These are phyloP conservation scores for Olyra latifolia DNA, from an alignment of 176 grass and related monocot species.

Conservation along the genomic window DNA sequence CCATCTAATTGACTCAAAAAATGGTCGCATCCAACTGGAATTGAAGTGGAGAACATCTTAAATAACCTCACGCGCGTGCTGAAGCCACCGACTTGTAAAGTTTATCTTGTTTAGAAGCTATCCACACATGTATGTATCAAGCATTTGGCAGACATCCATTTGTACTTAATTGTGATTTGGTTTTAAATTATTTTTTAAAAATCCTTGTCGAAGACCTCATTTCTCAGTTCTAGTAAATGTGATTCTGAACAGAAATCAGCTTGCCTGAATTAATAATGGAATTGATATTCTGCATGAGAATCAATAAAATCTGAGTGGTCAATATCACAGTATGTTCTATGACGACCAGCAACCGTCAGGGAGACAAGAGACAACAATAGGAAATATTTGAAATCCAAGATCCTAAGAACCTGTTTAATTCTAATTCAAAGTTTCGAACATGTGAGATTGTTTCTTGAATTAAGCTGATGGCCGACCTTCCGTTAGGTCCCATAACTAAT, in stretches of 20 bases:
- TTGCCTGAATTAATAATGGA: not conserved
- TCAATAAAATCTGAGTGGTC: not conserved
- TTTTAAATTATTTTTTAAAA: not conserved
- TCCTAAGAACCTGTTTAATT: too few species aligned
- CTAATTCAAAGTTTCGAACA: too few species aligned
- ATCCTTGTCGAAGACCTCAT: not conserved
- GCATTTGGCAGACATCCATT: not conserved
- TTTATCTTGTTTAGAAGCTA: conserved; percentile 14
- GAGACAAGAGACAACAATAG: too few species aligned
- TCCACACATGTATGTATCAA: conserved; percentile 22
- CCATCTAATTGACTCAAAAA: conserved; percentile 77
- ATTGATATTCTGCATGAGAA: not conserved
- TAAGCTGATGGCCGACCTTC: too few species aligned
- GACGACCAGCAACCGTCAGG: too few species aligned
- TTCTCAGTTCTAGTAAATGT: not conserved
- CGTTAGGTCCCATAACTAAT: too few species aligned
- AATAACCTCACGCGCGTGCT: not conserved
- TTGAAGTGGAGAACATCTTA: conserved; percentile 66
- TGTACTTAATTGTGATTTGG: not conserved
- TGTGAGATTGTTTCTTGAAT: too few species aligned
- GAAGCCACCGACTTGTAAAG: not conserved
- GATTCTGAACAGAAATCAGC: not conserved
- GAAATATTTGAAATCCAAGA: too few species aligned
- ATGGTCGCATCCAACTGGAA: conserved; percentile 75
- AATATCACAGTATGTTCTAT: too few species aligned